Evolutionary conservation across 305 asterid genomes (phyloP).

Genomic region (Plantago lanceolata): DNA sequence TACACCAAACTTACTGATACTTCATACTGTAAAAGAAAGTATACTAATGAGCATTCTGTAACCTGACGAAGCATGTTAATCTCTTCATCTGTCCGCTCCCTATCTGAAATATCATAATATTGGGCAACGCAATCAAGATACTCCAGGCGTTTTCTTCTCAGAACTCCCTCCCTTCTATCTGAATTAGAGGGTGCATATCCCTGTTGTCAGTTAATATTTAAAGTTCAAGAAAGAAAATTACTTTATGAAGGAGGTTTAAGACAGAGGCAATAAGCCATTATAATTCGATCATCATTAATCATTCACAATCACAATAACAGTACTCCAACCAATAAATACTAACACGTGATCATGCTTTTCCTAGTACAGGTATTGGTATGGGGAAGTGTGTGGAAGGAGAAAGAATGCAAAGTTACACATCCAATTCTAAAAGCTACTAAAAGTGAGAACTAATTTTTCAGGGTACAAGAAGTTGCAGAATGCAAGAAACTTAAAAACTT

Average conservation of each 20-base stretch:
- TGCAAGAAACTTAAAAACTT: background rate
- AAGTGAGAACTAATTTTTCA: background rate
- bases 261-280: too few relatives aligned
- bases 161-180: conserved; percentile 97
- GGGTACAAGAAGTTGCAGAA: background rate
- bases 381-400: conserved; percentile 1
- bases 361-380: conserved; percentile 1
- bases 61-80: conserved; percentile 95
- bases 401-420: background rate
- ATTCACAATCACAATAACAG: background rate
- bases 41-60: conserved; percentile 11
- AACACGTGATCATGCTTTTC: too few relatives aligned
- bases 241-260: conserved; percentile 17
- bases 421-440: conserved; percentile 4
- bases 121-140: conserved; percentile 90
- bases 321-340: conserved; percentile 14
- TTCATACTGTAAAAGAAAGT: background rate
- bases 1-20: background rate
- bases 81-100: conserved; percentile 92
- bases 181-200: conserved; percentile 99
- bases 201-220: conserved; percentile 79
- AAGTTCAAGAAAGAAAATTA: conserved; percentile 33
- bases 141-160: conserved; percentile 80
- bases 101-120: conserved; percentile 76
- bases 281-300: background rate